A percentile compares a stretch with the other conserved stretches of the same genome.
These are phyloP conservation scores for Puccinellia tenuiflora DNA, from an alignment of 176 grass and related monocot species.

Conservation along the genomic window DNA sequence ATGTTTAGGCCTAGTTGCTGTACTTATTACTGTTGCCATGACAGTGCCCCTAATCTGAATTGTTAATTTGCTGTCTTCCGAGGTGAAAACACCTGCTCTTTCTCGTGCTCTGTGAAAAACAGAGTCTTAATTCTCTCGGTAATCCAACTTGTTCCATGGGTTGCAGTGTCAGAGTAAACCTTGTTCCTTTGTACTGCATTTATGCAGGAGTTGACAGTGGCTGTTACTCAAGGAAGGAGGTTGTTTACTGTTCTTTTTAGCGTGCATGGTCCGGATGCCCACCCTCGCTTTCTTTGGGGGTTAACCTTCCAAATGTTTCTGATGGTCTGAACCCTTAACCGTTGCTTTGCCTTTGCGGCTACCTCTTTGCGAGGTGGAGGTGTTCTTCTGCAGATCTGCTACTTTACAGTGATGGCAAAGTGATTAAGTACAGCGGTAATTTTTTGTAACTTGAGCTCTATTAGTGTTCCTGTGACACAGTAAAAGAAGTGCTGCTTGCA, in stretches of 20 bases:
- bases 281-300: conserved; percentile 9
- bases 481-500: background rate
- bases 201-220: conserved; percentile 39
- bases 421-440: conserved; percentile 3
- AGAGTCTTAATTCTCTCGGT: conserved; percentile 51
- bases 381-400: conserved; percentile 12
- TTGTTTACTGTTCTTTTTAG: conserved; percentile 17
- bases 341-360: conserved; percentile 45
- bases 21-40: conserved; percentile 38
- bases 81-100: conserved; percentile 48
- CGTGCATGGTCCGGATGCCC: background rate
- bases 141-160: conserved; percentile 30
- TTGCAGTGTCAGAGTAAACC: conserved; percentile 37
- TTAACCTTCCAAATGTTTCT: conserved; percentile 37
- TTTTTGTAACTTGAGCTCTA: background rate
- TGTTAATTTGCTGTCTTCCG: conserved; percentile 39
- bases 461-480: background rate
- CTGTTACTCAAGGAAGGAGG: conserved; percentile 19
- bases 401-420: background rate
- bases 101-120: conserved; percentile 43
- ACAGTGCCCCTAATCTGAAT: conserved; percentile 11
- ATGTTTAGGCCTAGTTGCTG: conserved; percentile 30
- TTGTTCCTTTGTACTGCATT: conserved; percentile 26
- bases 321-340: conserved; percentile 4
- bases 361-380: conserved; percentile 6